Evolutionary conservation across 176 grass and related monocot genomes (phyloP), one percentile per base, ranked within the genome.

Genomic region (Lolium multiflorum): DNA sequence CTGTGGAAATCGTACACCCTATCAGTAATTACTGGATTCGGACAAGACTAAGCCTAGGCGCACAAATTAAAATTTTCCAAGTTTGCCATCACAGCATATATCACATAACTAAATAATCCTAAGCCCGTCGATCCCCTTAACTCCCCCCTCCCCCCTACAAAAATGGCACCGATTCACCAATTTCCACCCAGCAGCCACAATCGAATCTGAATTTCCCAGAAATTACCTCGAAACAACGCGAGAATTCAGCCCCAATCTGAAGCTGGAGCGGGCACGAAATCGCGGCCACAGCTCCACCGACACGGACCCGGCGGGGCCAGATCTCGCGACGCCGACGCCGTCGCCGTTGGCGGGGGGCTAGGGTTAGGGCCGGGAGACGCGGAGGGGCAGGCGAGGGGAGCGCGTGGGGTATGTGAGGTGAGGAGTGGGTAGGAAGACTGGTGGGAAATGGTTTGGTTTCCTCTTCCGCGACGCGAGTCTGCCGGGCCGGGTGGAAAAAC

Each of bases 161-260:
- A 16, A 77, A 6, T 21, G 7, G 64, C 15, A 24, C 47, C 0
- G 4, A 44, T 54, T 56, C 11, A 38, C 47, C 47, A 26, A 35
- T 4, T 17, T 24, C 37, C 9, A 2, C 24, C 24, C 18, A 0
- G 9, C 31, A 26, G 17, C n/a, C 44, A n/a, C 13, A 28, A 28
- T 21, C 2, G 28, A 28, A 73, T 25, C 7, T 3, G 13, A 13
- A 49, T 46, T 83, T 55, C n/a, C 16, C 3, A 44, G n/a, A 43
- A 73, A 80, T 66, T 74, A 89, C 82, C 87, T 89, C 6, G 17
- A 74, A 26, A 2, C 26, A 28, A 41, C 8, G 47, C 11, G 68
- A 12, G 69, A 71, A 54, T 43, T 22, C 9, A 47, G 38, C 22
- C 49, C 72, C 22, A 14, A 74, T 10, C 48, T 47, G 47, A 76